Conservation (phyloP, 2,329 filamentous ascomycete species). For the Alternaria gaisen region DNA sequence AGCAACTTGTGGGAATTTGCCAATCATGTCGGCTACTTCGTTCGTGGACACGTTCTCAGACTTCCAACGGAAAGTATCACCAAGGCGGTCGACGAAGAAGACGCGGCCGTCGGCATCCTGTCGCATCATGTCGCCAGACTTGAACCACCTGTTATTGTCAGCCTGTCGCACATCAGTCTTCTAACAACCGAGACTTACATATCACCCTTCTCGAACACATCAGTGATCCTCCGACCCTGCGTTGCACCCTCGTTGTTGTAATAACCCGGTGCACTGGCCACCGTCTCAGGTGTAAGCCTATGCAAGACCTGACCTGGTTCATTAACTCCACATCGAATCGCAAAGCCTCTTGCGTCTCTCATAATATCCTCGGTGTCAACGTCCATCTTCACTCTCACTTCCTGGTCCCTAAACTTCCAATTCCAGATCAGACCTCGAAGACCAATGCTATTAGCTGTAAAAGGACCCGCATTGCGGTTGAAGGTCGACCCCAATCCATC, state of each 20-base stretch:
- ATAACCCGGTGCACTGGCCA: constrained; percentile 39
- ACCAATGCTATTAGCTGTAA: constrained; percentile 46
- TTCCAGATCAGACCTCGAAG: constrained; percentile 49
- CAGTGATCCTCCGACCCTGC: constrained; percentile 38
- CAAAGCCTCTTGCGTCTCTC: constrained; percentile 47
- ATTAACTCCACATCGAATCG: constrained; percentile 40
- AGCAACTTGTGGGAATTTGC: constrained; percentile 52
- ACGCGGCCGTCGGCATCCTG: constrained; percentile 47
- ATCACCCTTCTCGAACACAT: constrained; percentile 52
- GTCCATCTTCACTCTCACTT: constrained; percentile 50
- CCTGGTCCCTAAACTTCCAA: constrained; percentile 35
- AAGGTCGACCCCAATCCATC: constrained; percentile 49
- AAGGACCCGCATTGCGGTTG: constrained; percentile 46
- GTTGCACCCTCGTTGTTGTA: constrained; percentile 49
- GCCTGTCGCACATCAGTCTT: not conserved
- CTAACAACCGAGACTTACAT: constrained; percentile 34
- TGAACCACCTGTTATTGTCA: constrained; percentile 43
- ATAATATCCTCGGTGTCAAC: constrained; percentile 51
- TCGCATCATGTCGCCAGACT: constrained; percentile 51
- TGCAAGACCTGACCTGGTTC: constrained; percentile 51
- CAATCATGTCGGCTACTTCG: constrained; percentile 55
- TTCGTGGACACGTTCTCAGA: constrained; percentile 59
- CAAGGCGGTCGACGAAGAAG: constrained; percentile 51
- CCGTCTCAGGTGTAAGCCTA: constrained; percentile 37
- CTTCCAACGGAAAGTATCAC: constrained; percentile 54